Base-by-base conservation (phyloP, 371 early-diverging fungal genomes). In the Circinella minor region DNA sequence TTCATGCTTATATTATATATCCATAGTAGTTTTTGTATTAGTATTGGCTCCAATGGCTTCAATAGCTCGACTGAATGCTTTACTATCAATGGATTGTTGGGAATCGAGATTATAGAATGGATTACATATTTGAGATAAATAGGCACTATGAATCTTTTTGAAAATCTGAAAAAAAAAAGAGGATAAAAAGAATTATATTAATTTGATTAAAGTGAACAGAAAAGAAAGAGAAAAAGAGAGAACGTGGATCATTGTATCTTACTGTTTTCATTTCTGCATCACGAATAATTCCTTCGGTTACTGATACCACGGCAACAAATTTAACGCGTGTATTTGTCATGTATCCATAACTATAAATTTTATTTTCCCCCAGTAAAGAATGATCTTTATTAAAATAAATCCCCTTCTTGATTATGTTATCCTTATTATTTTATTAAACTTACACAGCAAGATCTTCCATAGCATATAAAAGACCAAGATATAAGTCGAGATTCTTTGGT, bases 401-500 rank as follows among this genome's bases (percentile, higher is more conserved):
- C 2, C 27, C 2, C 27, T 27, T 27, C 27, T 0, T 27, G 27
- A 27, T 27, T 27, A 27, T 27, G 27, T 27, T 27, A 27, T 27
- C 27, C 27, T 27, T 27, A 27, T 27, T 27, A 27, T 1, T 27
- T 43, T 11, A 43, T 11, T 3, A 11, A 36, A 74, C 84, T 69
- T 87, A 93, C 83, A 96, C 93, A 36, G 91, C 92, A 18, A 94
- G 74, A 66, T 95, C 96, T 73, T 95, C 96, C 83, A 94, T 90
- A 1, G 93, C 89, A 69, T 93, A 94, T 49, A 96, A 74, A 49
- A 94, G 81, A 4, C 96, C 96, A 9, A 95, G 81, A 71, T 93
- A 96, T 71, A 90, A 73, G 71, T 95, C 95, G 14, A 87, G 78
- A 55, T 88, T 78, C 73, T 92, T 92, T 43, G 89, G 76, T 36